A percentile compares a stretch with the other conserved stretches of the same genome.
Conservation (phyloP, 495 filamentous ascomycete species). For the Penicillium coffeae region DNA sequence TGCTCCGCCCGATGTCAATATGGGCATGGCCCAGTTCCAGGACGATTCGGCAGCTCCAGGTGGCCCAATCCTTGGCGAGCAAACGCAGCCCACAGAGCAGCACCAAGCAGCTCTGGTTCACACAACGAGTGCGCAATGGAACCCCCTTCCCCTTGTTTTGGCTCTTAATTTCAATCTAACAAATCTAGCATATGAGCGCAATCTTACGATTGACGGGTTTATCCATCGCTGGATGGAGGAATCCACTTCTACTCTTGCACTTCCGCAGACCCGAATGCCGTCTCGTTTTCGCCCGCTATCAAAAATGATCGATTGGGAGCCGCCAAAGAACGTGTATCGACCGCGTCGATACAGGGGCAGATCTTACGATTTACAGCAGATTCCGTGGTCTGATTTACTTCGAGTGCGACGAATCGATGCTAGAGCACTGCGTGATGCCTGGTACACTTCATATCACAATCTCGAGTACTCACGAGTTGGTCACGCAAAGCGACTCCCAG, state of each 20-base stretch:
- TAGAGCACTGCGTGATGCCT: conserved; percentile 51
- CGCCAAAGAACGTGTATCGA: conserved; percentile 39
- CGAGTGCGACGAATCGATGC: conserved; percentile 60
- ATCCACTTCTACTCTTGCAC: conserved; percentile 13
- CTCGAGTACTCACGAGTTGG: conserved; percentile 28
- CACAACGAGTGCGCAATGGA: conserved; percentile 30
- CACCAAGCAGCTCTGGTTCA: conserved; percentile 32
- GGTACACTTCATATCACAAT: conserved; percentile 45
- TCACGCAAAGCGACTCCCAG: conserved; percentile 24
- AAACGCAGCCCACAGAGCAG: conserved; percentile 12
- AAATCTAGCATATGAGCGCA: conserved; percentile 37
- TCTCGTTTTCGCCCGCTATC: conserved; percentile 23
- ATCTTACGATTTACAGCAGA: conserved; percentile 70
- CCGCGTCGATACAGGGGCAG: conserved; percentile 51
- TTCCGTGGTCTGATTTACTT: conserved; percentile 63
- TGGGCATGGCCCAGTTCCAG: conserved; percentile 8
- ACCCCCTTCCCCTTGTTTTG: not conserved
- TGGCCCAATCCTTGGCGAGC: conserved; percentile 4
- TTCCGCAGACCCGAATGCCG: conserved; percentile 19
- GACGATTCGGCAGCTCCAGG: not conserved
- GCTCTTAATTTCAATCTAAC: conserved; percentile 6
- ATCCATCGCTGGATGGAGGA: conserved; percentile 38
- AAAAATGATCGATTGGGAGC: conserved; percentile 33
- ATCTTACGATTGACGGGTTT: conserved; percentile 43
- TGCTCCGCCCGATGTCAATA: conserved; percentile 10